These are phyloP conservation scores for Coemansia sp. DNA, from an alignment of 371 early-diverging fungal species.

Conservation along the genomic window DNA sequence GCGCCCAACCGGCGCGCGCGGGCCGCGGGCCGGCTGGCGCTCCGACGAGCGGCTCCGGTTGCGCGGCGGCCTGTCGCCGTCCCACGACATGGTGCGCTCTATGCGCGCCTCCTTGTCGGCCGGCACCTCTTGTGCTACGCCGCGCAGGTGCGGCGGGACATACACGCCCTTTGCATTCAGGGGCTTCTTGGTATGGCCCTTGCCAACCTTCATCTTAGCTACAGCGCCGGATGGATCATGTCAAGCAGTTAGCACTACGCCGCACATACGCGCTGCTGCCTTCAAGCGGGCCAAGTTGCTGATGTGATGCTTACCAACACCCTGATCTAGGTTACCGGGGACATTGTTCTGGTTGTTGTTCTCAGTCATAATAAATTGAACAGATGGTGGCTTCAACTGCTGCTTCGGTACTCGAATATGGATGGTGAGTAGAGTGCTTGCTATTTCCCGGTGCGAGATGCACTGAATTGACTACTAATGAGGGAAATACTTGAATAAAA, in stretches of 20 bases:
- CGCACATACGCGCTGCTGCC: too few relatives aligned
- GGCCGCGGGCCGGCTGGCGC: slow-evolving; percentile 21
- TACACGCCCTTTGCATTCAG: slow-evolving; percentile 35
- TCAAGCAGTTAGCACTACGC: too few relatives aligned
- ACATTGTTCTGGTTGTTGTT: slow-evolving; percentile 58
- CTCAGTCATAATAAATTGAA: slow-evolving; percentile 54
- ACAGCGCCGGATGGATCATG: too few relatives aligned
- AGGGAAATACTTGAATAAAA: neutral
- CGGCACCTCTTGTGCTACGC: slow-evolving; percentile 38
- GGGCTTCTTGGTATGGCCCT: slow-evolving; percentile 17
- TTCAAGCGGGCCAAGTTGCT: neutral
- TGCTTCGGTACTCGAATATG: neutral
- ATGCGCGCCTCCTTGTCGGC: slow-evolving; percentile 38
- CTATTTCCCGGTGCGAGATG: slow-evolving; percentile 1
- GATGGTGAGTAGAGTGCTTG: neutral
- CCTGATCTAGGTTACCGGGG: slow-evolving; percentile 65
- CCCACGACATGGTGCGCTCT: slow-evolving; percentile 54
- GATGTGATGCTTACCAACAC: slow-evolving; percentile 55
- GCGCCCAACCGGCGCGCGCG: slow-evolving; percentile 16
- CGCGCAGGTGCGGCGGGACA: slow-evolving; percentile 59
- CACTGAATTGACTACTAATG: slow-evolving; percentile 1
- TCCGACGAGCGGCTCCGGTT: slow-evolving; percentile 45
- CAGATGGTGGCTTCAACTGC: slow-evolving; percentile 1
- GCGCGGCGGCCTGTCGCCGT: slow-evolving; percentile 34
- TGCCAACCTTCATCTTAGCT: neutral